Evolutionary conservation across 192 early-diverging fungal species (phyloP).

Genomic region (Anaeromyces robustus): DNA sequence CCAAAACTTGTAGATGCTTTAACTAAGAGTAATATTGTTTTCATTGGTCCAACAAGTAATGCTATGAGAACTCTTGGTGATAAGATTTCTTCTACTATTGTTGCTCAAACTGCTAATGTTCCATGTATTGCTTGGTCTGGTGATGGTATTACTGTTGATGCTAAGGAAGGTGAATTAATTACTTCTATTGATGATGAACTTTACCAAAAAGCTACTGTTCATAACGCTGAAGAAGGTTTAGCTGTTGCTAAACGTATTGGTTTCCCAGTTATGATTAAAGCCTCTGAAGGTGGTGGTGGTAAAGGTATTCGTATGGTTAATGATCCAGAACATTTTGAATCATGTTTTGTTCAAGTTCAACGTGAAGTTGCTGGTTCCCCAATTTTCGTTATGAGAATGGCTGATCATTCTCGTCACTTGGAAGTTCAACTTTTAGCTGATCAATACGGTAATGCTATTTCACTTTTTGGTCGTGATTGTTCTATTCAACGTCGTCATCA

Average conservation of each 20-base stretch:
- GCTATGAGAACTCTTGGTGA: conserved; percentile 98
- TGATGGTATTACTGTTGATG: conserved; percentile 60
- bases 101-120: conserved; percentile 90
- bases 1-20: conserved; percentile 80
- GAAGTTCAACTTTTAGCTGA: conserved; percentile 95
- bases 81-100: conserved; percentile 98
- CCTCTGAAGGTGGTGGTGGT: conserved; percentile 95
- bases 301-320: conserved; percentile 96
- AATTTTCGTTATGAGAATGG: conserved; percentile 88
- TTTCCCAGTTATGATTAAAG: conserved; percentile 98
- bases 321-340: conserved; percentile 49
- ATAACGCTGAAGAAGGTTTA: conserved; percentile 72
- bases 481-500: conserved; percentile 96
- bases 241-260: conserved; percentile 74
- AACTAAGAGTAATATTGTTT: conserved; percentile 67
- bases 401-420: conserved; percentile 80
- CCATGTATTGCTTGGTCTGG: conserved; percentile 95
- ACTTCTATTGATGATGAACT: conserved; percentile 67
- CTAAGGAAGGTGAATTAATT: conserved; percentile 47
- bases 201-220: conserved; percentile 69
- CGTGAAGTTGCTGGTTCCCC: conserved; percentile 94
- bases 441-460: conserved; percentile 94
- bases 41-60: conserved; percentile 90
- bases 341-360: conserved; percentile 71
- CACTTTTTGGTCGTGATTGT: conserved; percentile 95